Percentiles rank a stretch among this genome's conserved stretches.
These are phyloP conservation scores for Suillus occidentalis DNA, from an alignment of 768 basidiomycete genomes.

Conservation along the genomic window DNA sequence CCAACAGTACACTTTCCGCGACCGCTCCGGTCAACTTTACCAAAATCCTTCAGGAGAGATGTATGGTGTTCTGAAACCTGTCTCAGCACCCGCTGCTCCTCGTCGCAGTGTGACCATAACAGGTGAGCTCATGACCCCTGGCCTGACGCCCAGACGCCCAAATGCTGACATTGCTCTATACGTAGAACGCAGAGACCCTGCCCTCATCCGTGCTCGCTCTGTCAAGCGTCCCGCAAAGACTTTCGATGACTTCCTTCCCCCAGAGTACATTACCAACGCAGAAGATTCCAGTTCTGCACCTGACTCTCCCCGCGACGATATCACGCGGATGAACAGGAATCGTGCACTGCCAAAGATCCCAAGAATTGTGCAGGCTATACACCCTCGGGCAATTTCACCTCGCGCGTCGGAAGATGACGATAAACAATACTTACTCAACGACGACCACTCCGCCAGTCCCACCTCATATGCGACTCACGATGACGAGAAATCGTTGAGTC, in stretches of 20 bases:
- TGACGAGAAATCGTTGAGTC: constrained; percentile 10
- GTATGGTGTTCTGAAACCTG: constrained; percentile 45
- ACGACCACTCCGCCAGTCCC: constrained; percentile 9
- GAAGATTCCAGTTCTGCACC: constrained; percentile 7
- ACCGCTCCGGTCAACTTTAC: constrained; percentile 45
- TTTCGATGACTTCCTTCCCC: constrained; percentile 50
- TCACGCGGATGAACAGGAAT: constrained; percentile 34
- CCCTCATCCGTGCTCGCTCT: constrained; percentile 21
- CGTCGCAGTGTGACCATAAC: constrained; percentile 28
- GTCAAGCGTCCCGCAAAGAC: constrained; percentile 30
- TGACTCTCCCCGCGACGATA: constrained; percentile 16
- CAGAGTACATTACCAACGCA: constrained; percentile 43
- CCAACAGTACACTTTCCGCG: constrained; percentile 49
- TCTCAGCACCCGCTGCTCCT: constrained; percentile 24
- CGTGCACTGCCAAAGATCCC: constrained; percentile 42
- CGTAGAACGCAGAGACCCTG: constrained; percentile 27
- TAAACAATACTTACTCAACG: constrained; percentile 18
- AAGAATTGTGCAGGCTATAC: constrained; percentile 33
- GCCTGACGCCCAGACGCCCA: not conserved
- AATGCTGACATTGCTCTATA: not conserved
- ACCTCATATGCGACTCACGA: constrained; percentile 9
- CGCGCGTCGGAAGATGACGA: constrained; percentile 22
- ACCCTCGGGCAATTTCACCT: constrained; percentile 17
- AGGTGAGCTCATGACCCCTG: constrained; percentile 24
- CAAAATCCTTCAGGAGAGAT: constrained; percentile 42